Evolutionary conservation across 371 early-diverging fungal species (phyloP).

Genomic region (Homolaphlyctis polyrhiza): DNA sequence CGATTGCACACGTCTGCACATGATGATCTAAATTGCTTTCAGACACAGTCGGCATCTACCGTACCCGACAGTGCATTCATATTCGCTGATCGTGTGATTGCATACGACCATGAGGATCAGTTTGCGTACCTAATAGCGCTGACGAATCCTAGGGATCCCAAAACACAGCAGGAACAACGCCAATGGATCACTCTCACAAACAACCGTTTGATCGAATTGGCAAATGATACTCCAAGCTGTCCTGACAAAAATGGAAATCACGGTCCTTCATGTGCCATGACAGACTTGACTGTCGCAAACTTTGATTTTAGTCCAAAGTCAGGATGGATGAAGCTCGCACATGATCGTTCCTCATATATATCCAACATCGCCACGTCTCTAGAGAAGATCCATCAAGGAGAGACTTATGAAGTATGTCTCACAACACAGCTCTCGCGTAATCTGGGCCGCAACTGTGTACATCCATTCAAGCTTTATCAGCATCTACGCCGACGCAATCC

Average conservation of each 20-base stretch:
- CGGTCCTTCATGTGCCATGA: neutral
- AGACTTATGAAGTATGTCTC: constrained; percentile 91
- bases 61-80: constrained; percentile 81
- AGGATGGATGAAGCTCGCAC: constrained; percentile 30
- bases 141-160: constrained; percentile 3
- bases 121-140: constrained; percentile 31
- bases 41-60: constrained; percentile 10
- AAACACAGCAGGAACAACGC: neutral
- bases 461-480: constrained; percentile 54
- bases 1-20: constrained; percentile 26
- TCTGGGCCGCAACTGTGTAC: constrained; percentile 28
- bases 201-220: neutral
- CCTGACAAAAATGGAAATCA: neutral
- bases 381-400: constrained; percentile 73
- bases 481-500: constrained; percentile 72
- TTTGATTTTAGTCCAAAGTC: neutral
- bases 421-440: constrained; percentile 66
- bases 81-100: constrained; percentile 73
- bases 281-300: too few relatives aligned
- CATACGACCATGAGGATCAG: constrained; percentile 58
- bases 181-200: neutral
- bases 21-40: constrained; percentile 14
- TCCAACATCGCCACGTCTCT: constrained; percentile 58
- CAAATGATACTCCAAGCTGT: neutral
- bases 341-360: constrained; percentile 53